Base-by-base conservation (phyloP, 345 rosid species). In the Toxicodendron radicans region DNA sequence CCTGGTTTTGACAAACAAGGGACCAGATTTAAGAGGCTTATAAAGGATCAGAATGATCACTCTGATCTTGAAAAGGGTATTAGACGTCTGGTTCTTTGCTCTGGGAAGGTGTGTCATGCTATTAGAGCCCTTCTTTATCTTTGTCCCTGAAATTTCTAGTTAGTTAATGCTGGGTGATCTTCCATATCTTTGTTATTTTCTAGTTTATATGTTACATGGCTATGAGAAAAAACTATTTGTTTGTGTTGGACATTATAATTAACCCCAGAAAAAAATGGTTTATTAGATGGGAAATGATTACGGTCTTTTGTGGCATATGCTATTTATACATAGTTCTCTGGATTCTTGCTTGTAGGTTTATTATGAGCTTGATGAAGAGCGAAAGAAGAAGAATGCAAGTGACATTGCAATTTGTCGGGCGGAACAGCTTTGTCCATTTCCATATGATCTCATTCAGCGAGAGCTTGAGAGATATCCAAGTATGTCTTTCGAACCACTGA, bases 1-100 rank as follows among this genome's bases (percentile, higher is more conserved):
- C 90, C 97, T 20, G 97, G 98, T 58, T 94, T 92, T 71, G 98
- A 94, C 85, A 94, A 92, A 69, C 98, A 94, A 74, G 98, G 98
- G 60, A 94, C 98, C 51, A 84, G 98, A 77, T 94, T 94, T 74
- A 94, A 94, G 85, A 83, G 97, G 18, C 91, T 94, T 5, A 91
- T 94, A 74, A 92, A 92, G 86, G 98, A 94, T 79, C 92, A 91
- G 79, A 92, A 81, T 52, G 86, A 86, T 56, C 98, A 88, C 81
- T 88, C 95, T 71, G 84, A 87, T 80, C 87, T 92, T 46, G 98
- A 94, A 82, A 87, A 87, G 84, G 91, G 93, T 71, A 94, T 92
- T 73, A 83, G 95, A 75, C 89, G 98, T 41, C 85, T 94, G 72
- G 86, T 92, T 69, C 97, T 94, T 64, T 94, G 98, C 79, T 94